Conservation (phyloP, 139 green algal genomes). For the Closterium sp. region DNA sequence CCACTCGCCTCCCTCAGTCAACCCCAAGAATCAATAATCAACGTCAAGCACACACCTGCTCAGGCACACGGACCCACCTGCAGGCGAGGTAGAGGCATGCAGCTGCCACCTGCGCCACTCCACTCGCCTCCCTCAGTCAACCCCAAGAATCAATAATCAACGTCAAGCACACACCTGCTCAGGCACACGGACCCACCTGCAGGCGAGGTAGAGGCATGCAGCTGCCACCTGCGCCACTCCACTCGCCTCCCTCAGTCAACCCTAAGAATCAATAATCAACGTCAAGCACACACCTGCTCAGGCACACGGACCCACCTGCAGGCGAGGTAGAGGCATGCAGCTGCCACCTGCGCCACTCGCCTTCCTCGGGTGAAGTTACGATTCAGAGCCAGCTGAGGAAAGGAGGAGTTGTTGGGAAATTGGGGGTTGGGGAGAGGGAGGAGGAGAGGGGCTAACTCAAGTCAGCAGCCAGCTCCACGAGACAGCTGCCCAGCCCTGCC, state of each 20-base stretch:
- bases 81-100: slow-evolving; percentile 95
- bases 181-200: slow-evolving; percentile 42
- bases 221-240: slow-evolving; percentile 88
- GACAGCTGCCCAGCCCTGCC: no score
- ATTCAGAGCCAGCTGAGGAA: no score
- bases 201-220: slow-evolving; percentile 94
- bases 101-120: slow-evolving; percentile 86
- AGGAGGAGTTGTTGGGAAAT: no score
- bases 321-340: slow-evolving; percentile 91
- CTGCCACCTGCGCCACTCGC: slow-evolving; percentile 85
- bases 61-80: slow-evolving; percentile 15
- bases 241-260: no score
- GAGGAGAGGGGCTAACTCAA: no score
- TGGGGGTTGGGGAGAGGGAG: no score
- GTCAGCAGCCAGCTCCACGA: no score
- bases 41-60: slow-evolving; percentile 25
- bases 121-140: no score
- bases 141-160: no score
- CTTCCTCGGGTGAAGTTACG: slow-evolving; percentile 88
- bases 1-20: no score
- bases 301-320: slow-evolving; percentile 57
- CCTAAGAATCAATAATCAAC: no score
- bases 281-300: slow-evolving; percentile 20
- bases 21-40: no score
- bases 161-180: slow-evolving; percentile 22